Evolutionary conservation across 352 stramenopile genomes (phyloP), one percentile per base, ranked within the genome.

Genomic region (Aphanomyces invadans): DNA sequence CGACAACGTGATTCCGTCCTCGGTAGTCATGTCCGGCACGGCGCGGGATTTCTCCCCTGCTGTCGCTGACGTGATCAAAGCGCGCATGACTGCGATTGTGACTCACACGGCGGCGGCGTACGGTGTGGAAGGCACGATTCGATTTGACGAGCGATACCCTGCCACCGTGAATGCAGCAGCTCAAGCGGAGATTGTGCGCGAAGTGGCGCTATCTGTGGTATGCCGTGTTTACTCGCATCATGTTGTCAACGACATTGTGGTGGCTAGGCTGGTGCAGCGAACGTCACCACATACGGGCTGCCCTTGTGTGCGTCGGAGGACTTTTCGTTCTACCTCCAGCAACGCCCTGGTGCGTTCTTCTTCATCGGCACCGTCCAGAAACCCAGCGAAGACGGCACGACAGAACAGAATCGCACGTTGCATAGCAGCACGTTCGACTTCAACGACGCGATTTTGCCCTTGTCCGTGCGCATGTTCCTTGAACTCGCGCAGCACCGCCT

Each of bases 241-340:
- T 44, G 29, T 45, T 19, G n/a, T n/a, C n/a, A n/a, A n/a, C n/a
- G n/a, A n/a, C 32, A 29, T 53, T 53, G 21, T 49, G 4, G 17
- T 32, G 57, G 9, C 2, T 80, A 90, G 77, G 83, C 90, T 39
- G 81, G 81, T 44, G 80, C 76, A 0, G 67, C 90, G 29, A 80
- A 91, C 55, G 83, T 97, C 54, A 88, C 89, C 59, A 77, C 89
- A 44, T 72, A 86, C 36, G 85, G 86, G 4, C 69, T 89, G 36
- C 72, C 91, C 3, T 92, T 96, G 25, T 97, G 98, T 92, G 92
- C 92, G 3, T 88, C 83, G 11, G 94, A 98, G 75, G 94, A 98
- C 71, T 98, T 98, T 83, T 86, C 83, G 12, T 98, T 95, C 72
- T 93, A 80, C 56, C 60, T 93, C 38, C 81, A 88, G 25, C 74